Base-by-base conservation (phyloP, 371 early-diverging fungal species). In the Furculomyces boomerangus region DNA sequence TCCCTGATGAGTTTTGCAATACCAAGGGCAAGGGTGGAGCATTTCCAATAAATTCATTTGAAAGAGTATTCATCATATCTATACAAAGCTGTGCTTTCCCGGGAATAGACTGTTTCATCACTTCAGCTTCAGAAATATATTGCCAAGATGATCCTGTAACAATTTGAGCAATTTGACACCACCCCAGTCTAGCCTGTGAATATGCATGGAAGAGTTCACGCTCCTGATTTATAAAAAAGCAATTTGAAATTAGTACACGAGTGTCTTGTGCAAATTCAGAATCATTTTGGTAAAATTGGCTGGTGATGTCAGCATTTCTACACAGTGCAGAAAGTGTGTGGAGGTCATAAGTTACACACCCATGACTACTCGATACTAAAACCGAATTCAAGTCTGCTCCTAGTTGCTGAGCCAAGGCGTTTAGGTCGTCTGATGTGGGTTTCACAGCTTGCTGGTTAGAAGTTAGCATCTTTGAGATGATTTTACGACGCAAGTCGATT, bases 121-220 rank as follows among this genome's bases (percentile, higher is more conserved):
- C 18, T 32, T 30, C 39, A 8, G 55, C 5, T 7, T 39, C 49
- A 37, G 63, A 60, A 43, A 67, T 48, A 50, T 54, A 61, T 50
- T 56, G 58, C 62, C 73, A 88, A 63, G 68, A 84, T 60, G 67
- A 78, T 22, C 76, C 71, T 0, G 86, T 50, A 0, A 84, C 74
- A 20, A 86, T 73, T 50, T 84, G 80, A 1, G 86, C 72, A 18
- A 90, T 65, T 53, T 86, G 78, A 56, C 79, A 77, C 92, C 91
- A 93, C 0, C 86, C 82, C 32, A 76, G 66, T 55, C 83, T 46
- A 57, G 80, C 74, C 54, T 81, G 74, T 37, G 66, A 57, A 50
- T 80, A 74, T 3, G 76, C 84, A 50, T 70, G 70, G 41, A 65
- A 70, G 54, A 83, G 74, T 60, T 79, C 80, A 25, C 75, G 73